Percentiles rank a stretch among this genome's conserved stretches.
Conservation (phyloP, 768 basidiomycete species). For the Pholiota conissans region DNA sequence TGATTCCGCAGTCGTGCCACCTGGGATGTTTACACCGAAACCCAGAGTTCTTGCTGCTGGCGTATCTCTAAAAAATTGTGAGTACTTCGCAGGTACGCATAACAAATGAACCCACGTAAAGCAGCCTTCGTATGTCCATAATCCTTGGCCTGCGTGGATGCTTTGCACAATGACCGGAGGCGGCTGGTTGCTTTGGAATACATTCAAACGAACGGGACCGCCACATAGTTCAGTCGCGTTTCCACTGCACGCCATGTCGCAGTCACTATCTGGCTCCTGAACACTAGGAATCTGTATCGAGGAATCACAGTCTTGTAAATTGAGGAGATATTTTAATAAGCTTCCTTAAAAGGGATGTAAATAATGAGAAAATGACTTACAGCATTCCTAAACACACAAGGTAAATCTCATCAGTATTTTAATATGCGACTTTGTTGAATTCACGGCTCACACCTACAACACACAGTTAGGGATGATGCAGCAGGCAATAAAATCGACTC, state of each 20-base stretch:
- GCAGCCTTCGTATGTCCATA: slow-evolving; percentile 64
- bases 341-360: background rate
- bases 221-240: slow-evolving; percentile 56
- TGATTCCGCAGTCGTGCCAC: slow-evolving; percentile 46
- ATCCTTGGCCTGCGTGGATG: slow-evolving; percentile 27
- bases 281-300: slow-evolving; percentile 48
- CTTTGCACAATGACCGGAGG: slow-evolving; percentile 49
- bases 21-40: slow-evolving; percentile 38
- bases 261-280: slow-evolving; percentile 44
- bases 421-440: no score
- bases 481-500: background rate
- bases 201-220: slow-evolving; percentile 47
- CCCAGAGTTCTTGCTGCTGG: slow-evolving; percentile 32
- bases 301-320: slow-evolving; percentile 60
- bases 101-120: slow-evolving; percentile 45
- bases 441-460: background rate
- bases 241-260: slow-evolving; percentile 54
- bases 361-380: slow-evolving; percentile 24
- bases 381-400: slow-evolving; percentile 35
- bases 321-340: background rate
- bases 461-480: background rate
- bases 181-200: slow-evolving; percentile 54
- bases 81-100: background rate
- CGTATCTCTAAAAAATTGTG: slow-evolving; percentile 27
- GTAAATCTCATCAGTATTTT: background rate